These are phyloP conservation scores for Chrysoporthe puriensis DNA, from an alignment of 2,329 filamentous ascomycete species.

Conservation along the genomic window DNA sequence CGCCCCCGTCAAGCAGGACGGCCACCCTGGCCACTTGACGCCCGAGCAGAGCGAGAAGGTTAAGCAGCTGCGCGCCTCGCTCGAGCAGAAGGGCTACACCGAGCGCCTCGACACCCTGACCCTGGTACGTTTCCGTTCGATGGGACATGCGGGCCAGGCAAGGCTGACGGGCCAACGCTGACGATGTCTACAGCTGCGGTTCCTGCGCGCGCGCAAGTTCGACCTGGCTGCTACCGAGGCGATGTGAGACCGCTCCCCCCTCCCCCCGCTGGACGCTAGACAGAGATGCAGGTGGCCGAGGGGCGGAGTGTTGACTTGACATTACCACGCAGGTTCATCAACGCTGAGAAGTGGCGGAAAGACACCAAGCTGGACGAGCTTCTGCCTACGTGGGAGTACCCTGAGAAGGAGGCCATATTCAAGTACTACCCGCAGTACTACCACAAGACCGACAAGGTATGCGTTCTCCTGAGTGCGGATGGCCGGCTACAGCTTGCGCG, in stretches of 20 bases:
- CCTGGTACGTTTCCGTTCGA: slow-evolving; percentile 61
- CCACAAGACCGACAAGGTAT: slow-evolving; percentile 89
- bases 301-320: slow-evolving; percentile 20
- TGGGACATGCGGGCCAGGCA: not conserved
- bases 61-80: slow-evolving; percentile 78
- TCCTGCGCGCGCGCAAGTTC: slow-evolving; percentile 94
- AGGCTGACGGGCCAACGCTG: slow-evolving; percentile 22
- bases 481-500: not conserved
- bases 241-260: slow-evolving; percentile 67
- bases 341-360: slow-evolving; percentile 89
- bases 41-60: slow-evolving; percentile 88
- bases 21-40: slow-evolving; percentile 88
- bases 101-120: slow-evolving; percentile 91
- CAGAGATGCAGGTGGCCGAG: not conserved
- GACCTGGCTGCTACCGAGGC: slow-evolving; percentile 80
- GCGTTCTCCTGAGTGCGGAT: slow-evolving; percentile 9
- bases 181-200: slow-evolving; percentile 66
- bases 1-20: slow-evolving; percentile 69
- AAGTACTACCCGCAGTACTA: slow-evolving; percentile 98
- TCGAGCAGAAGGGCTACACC: slow-evolving; percentile 82
- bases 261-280: slow-evolving; percentile 1
- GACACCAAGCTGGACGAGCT: slow-evolving; percentile 83
- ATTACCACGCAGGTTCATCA: slow-evolving; percentile 71
- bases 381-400: slow-evolving; percentile 81
- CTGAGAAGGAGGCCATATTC: slow-evolving; percentile 80